Conservation (phyloP, 257 asterid species). For the Lantana camara region DNA sequence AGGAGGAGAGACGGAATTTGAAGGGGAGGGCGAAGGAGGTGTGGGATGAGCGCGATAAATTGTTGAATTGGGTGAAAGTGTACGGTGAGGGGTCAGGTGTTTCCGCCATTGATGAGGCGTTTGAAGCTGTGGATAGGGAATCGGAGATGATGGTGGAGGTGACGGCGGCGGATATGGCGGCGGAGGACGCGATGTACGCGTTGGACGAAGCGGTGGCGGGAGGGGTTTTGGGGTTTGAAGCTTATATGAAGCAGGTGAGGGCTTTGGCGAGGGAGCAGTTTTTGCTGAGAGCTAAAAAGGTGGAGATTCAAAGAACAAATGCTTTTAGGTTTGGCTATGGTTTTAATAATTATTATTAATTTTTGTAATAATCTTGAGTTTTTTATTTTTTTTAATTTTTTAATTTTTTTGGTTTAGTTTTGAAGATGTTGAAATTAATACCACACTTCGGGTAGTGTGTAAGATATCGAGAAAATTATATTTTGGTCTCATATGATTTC, state of each 20-base stretch:
- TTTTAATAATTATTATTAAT: too few relatives aligned
- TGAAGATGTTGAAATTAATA: too few relatives aligned
- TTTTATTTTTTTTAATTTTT: too few relatives aligned
- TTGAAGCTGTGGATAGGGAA: constrained; percentile 43
- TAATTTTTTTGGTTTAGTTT: too few relatives aligned
- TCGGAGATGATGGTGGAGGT: constrained; percentile 38
- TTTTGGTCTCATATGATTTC: too few relatives aligned
- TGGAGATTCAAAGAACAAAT: constrained; percentile 3
- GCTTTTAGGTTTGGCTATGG: not conserved
- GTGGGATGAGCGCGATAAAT: constrained; percentile 42
- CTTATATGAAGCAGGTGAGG: constrained; percentile 55
- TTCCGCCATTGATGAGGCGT: constrained; percentile 43
- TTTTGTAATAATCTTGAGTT: too few relatives aligned
- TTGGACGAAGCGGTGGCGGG: constrained; percentile 43
- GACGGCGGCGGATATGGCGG: constrained; percentile 44
- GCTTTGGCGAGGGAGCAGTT: constrained; percentile 58
- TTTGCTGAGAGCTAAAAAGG: constrained; percentile 29
- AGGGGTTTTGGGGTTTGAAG: constrained; percentile 36
- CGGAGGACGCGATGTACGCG: constrained; percentile 50
- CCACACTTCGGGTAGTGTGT: too few relatives aligned
- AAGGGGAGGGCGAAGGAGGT: constrained; percentile 30
- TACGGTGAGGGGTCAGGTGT: constrained; percentile 19
- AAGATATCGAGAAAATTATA: too few relatives aligned
- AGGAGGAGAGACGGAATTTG: constrained; percentile 34
- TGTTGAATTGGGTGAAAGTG: constrained; percentile 50